Conservation (phyloP, 1,139 yeast species). For the Geotrichum fermentans region DNA sequence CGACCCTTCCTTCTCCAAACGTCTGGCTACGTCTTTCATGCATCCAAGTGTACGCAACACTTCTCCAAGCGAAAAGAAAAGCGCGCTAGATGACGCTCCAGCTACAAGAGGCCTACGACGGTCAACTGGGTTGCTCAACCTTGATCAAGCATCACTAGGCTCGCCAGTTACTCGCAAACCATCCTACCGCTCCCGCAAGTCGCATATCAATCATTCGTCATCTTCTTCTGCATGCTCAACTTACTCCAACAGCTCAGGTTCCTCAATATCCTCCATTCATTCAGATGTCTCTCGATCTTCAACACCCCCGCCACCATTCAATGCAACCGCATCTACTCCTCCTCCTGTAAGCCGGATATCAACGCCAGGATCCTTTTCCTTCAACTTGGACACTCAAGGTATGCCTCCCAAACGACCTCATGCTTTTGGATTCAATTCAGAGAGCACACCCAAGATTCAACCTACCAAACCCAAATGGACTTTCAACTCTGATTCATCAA, state of each 20-base stretch:
- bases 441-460: background rate
- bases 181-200: slow-evolving; percentile 10
- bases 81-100: background rate
- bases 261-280: slow-evolving; percentile 17
- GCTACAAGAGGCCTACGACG: slow-evolving; percentile 33
- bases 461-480: slow-evolving; percentile 9
- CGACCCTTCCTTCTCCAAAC: slow-evolving; percentile 10
- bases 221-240: slow-evolving; percentile 26
- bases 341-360: background rate
- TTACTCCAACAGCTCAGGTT: slow-evolving; percentile 16
- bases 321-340: background rate
- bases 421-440: slow-evolving; percentile 5
- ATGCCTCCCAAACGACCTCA: slow-evolving; percentile 12
- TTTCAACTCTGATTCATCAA: slow-evolving; percentile 8
- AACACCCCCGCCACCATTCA: background rate
- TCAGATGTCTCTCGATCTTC: slow-evolving; percentile 8
- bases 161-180: slow-evolving; percentile 21
- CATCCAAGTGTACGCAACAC: background rate
- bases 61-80: background rate
- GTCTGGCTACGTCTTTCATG: slow-evolving; percentile 15
- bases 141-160: slow-evolving; percentile 37
- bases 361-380: slow-evolving; percentile 1
- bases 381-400: slow-evolving; percentile 4
- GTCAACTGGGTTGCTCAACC: slow-evolving; percentile 40
- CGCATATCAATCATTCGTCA: slow-evolving; percentile 5